Base-by-base conservation (phyloP, 1,284 basidiomycete species). In the Thelephora terrestris region DNA sequence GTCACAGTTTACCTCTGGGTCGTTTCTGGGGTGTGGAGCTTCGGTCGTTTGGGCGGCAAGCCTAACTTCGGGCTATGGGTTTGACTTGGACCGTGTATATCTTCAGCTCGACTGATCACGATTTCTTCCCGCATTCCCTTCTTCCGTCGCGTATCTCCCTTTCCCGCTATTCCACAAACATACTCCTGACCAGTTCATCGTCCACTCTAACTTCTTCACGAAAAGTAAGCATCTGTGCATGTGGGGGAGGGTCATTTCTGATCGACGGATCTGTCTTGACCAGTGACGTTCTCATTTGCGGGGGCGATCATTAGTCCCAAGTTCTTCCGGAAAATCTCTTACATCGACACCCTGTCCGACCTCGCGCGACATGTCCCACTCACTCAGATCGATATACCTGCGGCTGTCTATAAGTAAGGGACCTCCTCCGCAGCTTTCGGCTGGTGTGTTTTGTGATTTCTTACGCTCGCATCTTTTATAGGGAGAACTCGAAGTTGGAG, bases 261-360 rank as follows among this genome's bases (percentile, higher is more conserved):
- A 40, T 46, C 17, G 45, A 40, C 39, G 20, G 17, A 21, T 44
- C 18, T 17, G 47, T 48, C 48, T 49, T 49, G 39, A 47, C 27
- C 59, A 87, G 87, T 90, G 82, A 66, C 91, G 7, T 87, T 92
- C 61, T 87, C 85, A 7, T 70, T 91, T 46, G 88, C 88, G 38
- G 85, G 87, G 4, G 85, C 87, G 38, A 81, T 91, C 53, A 86
- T 92, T 57, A 87, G 85, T 57, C 88, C 89, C 25, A 92, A 92
- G 63, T 92, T 92, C 67, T 87, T 86, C 61, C 79, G 81, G 56
- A 92, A 92, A 68, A 74, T 92, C 53, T 66, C 72, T 29, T 90
- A 68, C 61, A 73, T 86, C 49, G 69, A 76, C 50, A 89, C 85
- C 0, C 72, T 92, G 10, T 85, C 83, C 17, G 79, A 81, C 35